Percentiles rank a stretch among this genome's conserved stretches.
Conservation (phyloP, 768 basidiomycete species). For the Boletus bicolor region DNA sequence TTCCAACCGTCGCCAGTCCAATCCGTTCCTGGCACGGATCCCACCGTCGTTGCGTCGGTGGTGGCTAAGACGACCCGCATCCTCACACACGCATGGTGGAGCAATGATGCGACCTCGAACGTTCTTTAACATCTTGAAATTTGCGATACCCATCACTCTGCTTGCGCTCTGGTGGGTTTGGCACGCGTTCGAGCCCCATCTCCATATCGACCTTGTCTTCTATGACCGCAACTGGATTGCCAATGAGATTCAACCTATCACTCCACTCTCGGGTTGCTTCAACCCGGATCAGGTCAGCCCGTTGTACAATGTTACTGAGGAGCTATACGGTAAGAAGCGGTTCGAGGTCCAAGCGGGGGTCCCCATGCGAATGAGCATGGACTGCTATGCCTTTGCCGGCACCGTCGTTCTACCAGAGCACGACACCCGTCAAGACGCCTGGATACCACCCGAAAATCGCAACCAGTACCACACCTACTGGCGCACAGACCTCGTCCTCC, state of each 20-base stretch:
- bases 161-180: conserved; percentile 36
- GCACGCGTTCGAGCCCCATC: conserved; percentile 61
- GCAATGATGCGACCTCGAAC: conserved; percentile 30
- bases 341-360: conserved; percentile 81
- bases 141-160: conserved; percentile 35
- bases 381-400: conserved; percentile 90
- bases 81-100: background rate
- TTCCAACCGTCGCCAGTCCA: background rate
- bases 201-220: conserved; percentile 78
- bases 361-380: conserved; percentile 72
- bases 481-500: conserved; percentile 79
- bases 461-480: conserved; percentile 91
- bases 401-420: conserved; percentile 49
- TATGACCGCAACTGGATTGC: conserved; percentile 75
- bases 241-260: conserved; percentile 62
- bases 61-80: conserved; percentile 5
- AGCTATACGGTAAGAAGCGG: conserved; percentile 57
- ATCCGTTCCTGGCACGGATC: background rate
- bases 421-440: background rate
- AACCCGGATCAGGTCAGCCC: conserved; percentile 54
- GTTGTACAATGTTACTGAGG: conserved; percentile 64
- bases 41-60: conserved; percentile 1
- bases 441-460: conserved; percentile 40
- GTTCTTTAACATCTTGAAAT: conserved; percentile 40
- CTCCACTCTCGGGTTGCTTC: conserved; percentile 74